Percentiles rank a stretch among this genome's conserved stretches.
phyloP scores from a whole-genome alignment of 129 eudicot species.

The Dittrichia graveolens region DNA sequence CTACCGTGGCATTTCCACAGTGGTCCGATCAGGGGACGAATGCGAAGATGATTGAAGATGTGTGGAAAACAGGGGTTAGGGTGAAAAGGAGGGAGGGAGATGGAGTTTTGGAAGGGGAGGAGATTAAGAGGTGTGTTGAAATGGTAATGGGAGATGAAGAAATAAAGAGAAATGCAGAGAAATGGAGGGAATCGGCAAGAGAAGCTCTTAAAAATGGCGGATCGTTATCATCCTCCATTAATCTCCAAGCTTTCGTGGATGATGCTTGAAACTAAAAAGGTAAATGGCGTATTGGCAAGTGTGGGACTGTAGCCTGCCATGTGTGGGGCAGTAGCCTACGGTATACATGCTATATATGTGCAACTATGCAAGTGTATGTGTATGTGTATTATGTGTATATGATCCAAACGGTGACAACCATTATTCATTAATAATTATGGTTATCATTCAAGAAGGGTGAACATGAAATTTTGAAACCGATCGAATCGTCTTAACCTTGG shows the following conservation, averaged over 20 bases:
- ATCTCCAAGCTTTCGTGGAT: slow-evolving; percentile 43
- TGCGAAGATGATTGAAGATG: slow-evolving; percentile 63
- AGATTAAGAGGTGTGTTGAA: slow-evolving; percentile 50
- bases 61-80: slow-evolving; percentile 59
- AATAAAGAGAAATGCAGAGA: slow-evolving; percentile 48
- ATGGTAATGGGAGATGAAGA: slow-evolving; percentile 55
- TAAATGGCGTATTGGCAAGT: too few species aligned
- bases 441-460: too few species aligned
- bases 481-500: too few species aligned
- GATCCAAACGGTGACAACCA: too few species aligned
- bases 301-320: too few species aligned
- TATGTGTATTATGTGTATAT: too few species aligned
- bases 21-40: slow-evolving; percentile 68
- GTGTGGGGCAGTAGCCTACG: too few species aligned
- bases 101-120: slow-evolving; percentile 57
- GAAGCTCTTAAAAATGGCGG: slow-evolving; percentile 56
- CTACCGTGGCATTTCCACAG: slow-evolving; percentile 65
- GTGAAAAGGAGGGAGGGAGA: slow-evolving; percentile 44
- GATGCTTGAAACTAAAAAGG: background rate
- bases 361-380: too few species aligned
- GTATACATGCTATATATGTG: too few species aligned
- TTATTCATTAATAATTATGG: too few species aligned
- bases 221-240: slow-evolving; percentile 33
- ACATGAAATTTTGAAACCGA: too few species aligned
- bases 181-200: slow-evolving; percentile 53